Percentiles rank a stretch among this genome's conserved stretches.
Conservation (phyloP, 306 rosid species). For the Myrica gale region DNA sequence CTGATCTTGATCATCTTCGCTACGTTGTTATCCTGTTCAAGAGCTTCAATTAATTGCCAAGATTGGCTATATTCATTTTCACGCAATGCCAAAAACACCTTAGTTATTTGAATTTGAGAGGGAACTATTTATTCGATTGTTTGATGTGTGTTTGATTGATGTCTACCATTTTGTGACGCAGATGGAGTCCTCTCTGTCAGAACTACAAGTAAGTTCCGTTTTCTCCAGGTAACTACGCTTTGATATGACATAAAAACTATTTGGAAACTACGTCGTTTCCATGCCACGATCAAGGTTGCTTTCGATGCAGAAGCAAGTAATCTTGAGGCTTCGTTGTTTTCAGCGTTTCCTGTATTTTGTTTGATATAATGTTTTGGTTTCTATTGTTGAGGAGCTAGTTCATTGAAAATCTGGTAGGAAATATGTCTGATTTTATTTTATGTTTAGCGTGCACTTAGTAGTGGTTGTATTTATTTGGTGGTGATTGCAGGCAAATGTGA, state of each 20-base stretch:
- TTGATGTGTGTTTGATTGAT: constrained; percentile 13
- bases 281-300: neutral
- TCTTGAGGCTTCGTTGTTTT: neutral
- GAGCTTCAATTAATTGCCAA: neutral
- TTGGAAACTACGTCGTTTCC: neutral
- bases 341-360: neutral
- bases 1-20: neutral
- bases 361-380: too few species aligned
- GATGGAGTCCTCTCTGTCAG: constrained; percentile 74
- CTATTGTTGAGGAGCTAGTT: too few species aligned
- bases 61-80: neutral
- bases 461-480: constrained; percentile 21
- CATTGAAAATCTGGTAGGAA: neutral
- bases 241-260: neutral
- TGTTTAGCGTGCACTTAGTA: constrained; percentile 1
- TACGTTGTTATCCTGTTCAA: neutral
- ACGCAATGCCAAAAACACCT: neutral
- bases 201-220: constrained; percentile 68
- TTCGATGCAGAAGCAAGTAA: neutral
- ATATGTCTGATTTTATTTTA: constrained; percentile 1
- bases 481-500: constrained; percentile 59
- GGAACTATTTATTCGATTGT: neutral
- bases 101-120: neutral
- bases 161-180: constrained; percentile 36
- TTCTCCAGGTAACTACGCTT: constrained; percentile 14